Evolutionary conservation across 2,329 filamentous ascomycete genomes (phyloP), one percentile per base, ranked within the genome.

Genomic region (Hypomyces rosellus): DNA sequence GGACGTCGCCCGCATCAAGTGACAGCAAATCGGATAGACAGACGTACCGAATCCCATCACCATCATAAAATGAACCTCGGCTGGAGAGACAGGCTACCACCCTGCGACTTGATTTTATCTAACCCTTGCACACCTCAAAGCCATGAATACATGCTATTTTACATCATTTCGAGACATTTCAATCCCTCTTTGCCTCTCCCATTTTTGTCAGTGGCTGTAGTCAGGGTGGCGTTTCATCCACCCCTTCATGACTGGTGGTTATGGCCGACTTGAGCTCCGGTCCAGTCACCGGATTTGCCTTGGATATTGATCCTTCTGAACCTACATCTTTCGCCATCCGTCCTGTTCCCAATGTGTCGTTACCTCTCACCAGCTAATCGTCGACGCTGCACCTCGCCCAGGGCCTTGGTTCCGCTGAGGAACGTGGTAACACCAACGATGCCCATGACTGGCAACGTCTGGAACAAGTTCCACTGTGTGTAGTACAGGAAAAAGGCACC

Each of bases 401-500:
- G 74, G 5, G 93, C 93, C 68, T 90, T 85, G 65, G 86, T 90
- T 50, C 93, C 93, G 65, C 89, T 96, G 55, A 97, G 69, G 65
- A 95, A 89, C 11, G 88, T 82, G 49, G 90, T 80, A 22, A 79
- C 70, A 14, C 84, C 83, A 30, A 93, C 80, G 40, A 84, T 71
- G 34, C 76, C 76, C 48, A 86, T 83, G 22, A 83, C 84, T 4
- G 90, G 91, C 45, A 99, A 75, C 13, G 82, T 83, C 74, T 96
- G 86, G 77, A 97, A 96, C 42, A 99, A 76, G 63, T 85, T 96
- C 91, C 92, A 96, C 63, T 74, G 82, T 48, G 81, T 86, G 72
- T 97, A 97, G 78, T 99, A 99, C 58, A 96, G 72, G 74, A 93
- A 92, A 72, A 99, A 96, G 50, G 96, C 84, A 14, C 81, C 87